These are phyloP conservation scores for Bacidia rubella DNA, from an alignment of 495 filamentous ascomycete genomes.

Conservation along the genomic window DNA sequence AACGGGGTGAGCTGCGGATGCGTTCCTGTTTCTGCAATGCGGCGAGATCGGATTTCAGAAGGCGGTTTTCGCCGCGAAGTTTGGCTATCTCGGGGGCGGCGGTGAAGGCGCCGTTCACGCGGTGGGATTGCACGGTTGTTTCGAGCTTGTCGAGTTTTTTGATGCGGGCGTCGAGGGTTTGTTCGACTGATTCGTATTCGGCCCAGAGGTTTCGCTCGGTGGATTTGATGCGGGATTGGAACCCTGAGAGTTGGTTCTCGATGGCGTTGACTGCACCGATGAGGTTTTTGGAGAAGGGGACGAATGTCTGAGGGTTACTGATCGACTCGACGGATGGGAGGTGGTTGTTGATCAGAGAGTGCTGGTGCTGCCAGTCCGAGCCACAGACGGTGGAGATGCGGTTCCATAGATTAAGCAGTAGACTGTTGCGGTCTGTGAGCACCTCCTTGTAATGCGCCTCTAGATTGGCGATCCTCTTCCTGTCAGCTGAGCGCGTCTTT, in stretches of 20 bases:
- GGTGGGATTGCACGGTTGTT: slow-evolving; percentile 43
- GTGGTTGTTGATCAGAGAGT: slow-evolving; percentile 78
- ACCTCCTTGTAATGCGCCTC: slow-evolving; percentile 75
- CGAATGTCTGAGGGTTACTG: slow-evolving; percentile 56
- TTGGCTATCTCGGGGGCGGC: slow-evolving; percentile 47
- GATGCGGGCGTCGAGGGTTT: slow-evolving; percentile 59
- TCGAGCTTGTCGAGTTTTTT: slow-evolving; percentile 86
- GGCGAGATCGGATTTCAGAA: slow-evolving; percentile 72
- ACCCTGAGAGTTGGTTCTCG: slow-evolving; percentile 66
- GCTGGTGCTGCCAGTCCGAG: slow-evolving; percentile 79
- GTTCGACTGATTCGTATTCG: slow-evolving; percentile 79
- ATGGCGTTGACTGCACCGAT: slow-evolving; percentile 76
- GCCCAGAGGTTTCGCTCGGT: slow-evolving; percentile 81
- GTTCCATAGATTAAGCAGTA: slow-evolving; percentile 78
- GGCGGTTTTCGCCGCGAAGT: slow-evolving; percentile 64
- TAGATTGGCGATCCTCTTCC: slow-evolving; percentile 54
- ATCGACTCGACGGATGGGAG: slow-evolving; percentile 71
- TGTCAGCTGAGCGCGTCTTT: slow-evolving; percentile 53
- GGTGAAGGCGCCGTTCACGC: slow-evolving; percentile 29
- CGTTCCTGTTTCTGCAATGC: slow-evolving; percentile 44
- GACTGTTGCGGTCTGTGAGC: slow-evolving; percentile 74
- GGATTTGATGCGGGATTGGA: slow-evolving; percentile 64
- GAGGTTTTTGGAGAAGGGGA: slow-evolving; percentile 71
- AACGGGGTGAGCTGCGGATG: slow-evolving; percentile 17
- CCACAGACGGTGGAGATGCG: slow-evolving; percentile 77